Base-by-base conservation (phyloP, 179 eudicot genomes). In the Camellia oleifera region DNA sequence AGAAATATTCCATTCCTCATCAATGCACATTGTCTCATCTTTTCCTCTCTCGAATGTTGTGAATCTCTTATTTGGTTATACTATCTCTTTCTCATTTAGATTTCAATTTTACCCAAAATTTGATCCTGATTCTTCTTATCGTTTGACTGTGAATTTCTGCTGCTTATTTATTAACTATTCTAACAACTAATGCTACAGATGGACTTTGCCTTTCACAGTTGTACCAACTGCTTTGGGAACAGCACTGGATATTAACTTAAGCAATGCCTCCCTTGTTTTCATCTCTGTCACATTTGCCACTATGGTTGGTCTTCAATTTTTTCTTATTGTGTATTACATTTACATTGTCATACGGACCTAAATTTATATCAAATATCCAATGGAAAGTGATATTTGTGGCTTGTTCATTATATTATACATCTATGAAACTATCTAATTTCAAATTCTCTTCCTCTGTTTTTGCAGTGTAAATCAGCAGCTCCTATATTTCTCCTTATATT, bases 201-300 rank as follows among this genome's bases (percentile, higher is more conserved):
- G 90, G 92, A 86, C 90, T 94, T 88, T 94, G 78, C 91, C 86
- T 87, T 87, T 91, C 84, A 87, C 99, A 96, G 99, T 96, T 92
- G 97, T 94, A 81, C 99, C 99, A 45, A 92, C 92, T n/a, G 96
- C 94, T 86, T 87, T 96, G 50, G 90, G 97, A 80, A 96, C 98
- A 17, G 96, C 99, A 74, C 82, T 92, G 91, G 99, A 96, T 85
- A 83, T 96, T 77, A 94, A 96, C 82, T 84, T 96, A 87, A 96
- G 99, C 97, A 96, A 96, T 83, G 97, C 88, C 56, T 96, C 99
- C 72, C 98, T 96, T 84, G 99, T 96, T 86, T 96, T 96, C 89
- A 91, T 96, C 87, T 89, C 99, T 71, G 98, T 96, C 79, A 96
- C 98, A 62, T 96, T 96, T 88, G 99, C 99, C 80, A 96, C 99